These are phyloP conservation scores for Alternaria ethzedia DNA, from an alignment of 2,329 filamentous ascomycete species.

Conservation along the genomic window DNA sequence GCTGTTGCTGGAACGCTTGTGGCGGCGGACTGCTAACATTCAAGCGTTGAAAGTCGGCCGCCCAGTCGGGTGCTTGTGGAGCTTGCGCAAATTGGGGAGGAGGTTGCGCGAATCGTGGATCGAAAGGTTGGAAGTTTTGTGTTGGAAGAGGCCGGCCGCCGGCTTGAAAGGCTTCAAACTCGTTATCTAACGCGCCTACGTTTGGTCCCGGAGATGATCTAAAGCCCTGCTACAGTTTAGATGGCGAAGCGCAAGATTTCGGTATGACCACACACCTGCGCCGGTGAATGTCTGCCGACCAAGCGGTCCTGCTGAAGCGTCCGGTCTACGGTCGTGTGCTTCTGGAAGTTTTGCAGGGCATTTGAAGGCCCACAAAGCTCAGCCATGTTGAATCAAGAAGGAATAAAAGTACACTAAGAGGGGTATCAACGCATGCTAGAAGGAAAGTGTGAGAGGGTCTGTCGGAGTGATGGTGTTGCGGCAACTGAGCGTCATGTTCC, in stretches of 20 bases:
- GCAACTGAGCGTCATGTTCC: not conserved
- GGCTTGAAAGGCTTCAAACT: constrained; percentile 73
- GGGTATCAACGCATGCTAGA: constrained; percentile 33
- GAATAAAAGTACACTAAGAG: constrained; percentile 10
- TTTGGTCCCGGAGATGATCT: constrained; percentile 62
- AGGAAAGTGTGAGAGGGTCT: constrained; percentile 2
- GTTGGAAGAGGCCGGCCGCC: constrained; percentile 49
- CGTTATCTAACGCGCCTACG: constrained; percentile 64
- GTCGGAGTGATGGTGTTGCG: not conserved
- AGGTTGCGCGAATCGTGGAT: constrained; percentile 48
- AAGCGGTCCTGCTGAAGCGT: constrained; percentile 76
- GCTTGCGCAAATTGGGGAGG: constrained; percentile 42
- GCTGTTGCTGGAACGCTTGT: constrained; percentile 57
- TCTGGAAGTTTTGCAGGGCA: constrained; percentile 74
- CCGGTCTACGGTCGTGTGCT: constrained; percentile 71
- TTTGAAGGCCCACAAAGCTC: constrained; percentile 79
- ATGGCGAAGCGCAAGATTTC: not conserved
- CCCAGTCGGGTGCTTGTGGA: constrained; percentile 53
- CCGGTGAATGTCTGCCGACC: constrained; percentile 59
- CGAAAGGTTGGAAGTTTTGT: constrained; percentile 47
- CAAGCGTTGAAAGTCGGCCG: constrained; percentile 57
- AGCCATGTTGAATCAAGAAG: constrained; percentile 57
- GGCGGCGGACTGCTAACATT: constrained; percentile 50
- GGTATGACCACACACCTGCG: constrained; percentile 56
- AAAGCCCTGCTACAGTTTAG: constrained; percentile 59